Evolutionary conservation across 257 asterid genomes (phyloP).

Genomic region (Plantago major): DNA sequence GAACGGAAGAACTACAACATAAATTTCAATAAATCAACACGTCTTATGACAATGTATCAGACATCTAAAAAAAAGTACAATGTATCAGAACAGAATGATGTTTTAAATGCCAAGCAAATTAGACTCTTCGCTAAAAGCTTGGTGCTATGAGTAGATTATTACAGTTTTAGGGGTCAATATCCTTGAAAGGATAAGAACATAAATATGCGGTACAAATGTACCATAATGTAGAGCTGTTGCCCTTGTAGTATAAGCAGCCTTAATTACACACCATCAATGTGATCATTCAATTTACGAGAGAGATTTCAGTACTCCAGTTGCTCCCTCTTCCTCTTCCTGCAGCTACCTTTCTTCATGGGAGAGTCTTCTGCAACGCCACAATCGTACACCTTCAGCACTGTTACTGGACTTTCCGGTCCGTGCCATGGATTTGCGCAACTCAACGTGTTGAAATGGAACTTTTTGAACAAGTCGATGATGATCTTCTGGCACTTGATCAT

Average conservation of each 20-base stretch:
- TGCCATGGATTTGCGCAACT: conserved; percentile 10
- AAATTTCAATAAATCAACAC: too few species aligned
- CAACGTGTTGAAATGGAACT: conserved; percentile 7
- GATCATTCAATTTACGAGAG: background rate
- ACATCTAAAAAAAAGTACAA: background rate
- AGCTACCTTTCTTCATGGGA: conserved; percentile 14
- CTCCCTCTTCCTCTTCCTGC: conserved; percentile 46
- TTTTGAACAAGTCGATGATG: conserved; percentile 23
- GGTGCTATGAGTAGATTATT: background rate
- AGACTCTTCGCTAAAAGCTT: conserved; percentile 2
- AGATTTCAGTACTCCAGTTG: conserved; percentile 5
- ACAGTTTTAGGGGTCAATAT: background rate
- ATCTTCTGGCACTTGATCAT: conserved; percentile 38
- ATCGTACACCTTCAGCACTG: conserved; percentile 39
- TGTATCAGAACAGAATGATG: background rate
- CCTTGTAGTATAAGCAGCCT: background rate
- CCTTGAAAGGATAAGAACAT: conserved; percentile 9
- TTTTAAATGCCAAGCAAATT: background rate
- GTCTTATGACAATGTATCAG: background rate
- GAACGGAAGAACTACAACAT: too few species aligned
- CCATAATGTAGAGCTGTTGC: background rate
- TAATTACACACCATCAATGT: background rate
- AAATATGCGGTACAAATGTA: background rate
- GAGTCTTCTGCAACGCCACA: conserved; percentile 11
- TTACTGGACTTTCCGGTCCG: conserved; percentile 63